These are phyloP conservation scores for Zygoascus biomembranicola DNA, from an alignment of 805 yeast genomes.

Conservation along the genomic window DNA sequence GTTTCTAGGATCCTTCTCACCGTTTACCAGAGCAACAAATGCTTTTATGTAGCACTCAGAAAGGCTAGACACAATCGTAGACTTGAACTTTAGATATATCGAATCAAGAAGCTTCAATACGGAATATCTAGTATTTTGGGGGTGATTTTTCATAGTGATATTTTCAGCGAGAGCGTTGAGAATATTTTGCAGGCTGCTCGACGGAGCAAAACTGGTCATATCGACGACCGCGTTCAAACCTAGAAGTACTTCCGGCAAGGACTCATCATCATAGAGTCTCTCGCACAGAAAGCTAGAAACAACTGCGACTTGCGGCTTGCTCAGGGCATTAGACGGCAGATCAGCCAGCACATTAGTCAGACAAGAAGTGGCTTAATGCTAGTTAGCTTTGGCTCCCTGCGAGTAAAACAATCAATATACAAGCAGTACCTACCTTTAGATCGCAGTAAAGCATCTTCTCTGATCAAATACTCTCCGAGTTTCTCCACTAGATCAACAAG, in stretches of 20 bases:
- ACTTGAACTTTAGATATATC: conserved; percentile 7
- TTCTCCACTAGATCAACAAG: conserved; percentile 47
- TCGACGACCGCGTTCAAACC: conserved; percentile 46
- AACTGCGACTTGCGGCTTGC: conserved; percentile 29
- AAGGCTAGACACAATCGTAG: conserved; percentile 6
- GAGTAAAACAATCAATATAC: background rate
- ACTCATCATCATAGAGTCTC: conserved; percentile 55
- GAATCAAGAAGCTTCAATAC: conserved; percentile 43
- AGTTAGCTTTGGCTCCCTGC: too few relatives aligned
- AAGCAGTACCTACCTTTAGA: conserved; percentile 27
- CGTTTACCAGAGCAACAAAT: conserved; percentile 62
- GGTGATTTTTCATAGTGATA: conserved; percentile 25
- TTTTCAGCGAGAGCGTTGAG: conserved; percentile 27
- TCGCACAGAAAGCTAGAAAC: conserved; percentile 45
- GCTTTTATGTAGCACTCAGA: conserved; percentile 42
- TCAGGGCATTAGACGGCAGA: conserved; percentile 26
- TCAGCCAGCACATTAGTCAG: conserved; percentile 32
- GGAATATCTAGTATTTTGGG: conserved; percentile 39
- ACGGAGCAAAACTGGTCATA: conserved; percentile 40
- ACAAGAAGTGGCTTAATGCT: conserved; percentile 33
- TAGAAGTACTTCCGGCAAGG: conserved; percentile 42
- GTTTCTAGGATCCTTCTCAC: conserved; percentile 94
- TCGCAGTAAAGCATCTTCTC: conserved; percentile 47
- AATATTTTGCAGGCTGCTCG: conserved; percentile 26
- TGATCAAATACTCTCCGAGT: conserved; percentile 55